phyloP scores from a whole-genome alignment of 139 green algal genomes.

The Haematococcus sp. region DNA sequence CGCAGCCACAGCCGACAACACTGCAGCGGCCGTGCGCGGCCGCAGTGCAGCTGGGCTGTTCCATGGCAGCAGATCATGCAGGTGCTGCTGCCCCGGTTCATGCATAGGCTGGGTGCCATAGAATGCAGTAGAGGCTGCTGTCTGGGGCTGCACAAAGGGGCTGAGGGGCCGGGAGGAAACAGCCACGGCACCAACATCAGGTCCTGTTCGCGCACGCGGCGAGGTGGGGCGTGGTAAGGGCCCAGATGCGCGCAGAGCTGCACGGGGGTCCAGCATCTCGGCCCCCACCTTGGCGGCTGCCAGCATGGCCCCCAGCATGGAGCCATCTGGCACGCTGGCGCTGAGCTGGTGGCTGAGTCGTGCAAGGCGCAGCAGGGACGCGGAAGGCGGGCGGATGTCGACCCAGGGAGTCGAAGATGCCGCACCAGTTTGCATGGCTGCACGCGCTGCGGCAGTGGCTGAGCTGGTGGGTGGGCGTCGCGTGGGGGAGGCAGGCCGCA shows the following conservation, averaged over 20 bases:
- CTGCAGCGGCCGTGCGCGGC: no score
- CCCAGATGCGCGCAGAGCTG: not conserved
- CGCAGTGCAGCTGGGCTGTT: no score
- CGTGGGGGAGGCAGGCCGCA: no score
- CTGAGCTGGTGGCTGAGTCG: not conserved
- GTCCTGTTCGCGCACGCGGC: not conserved
- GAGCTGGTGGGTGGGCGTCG: not conserved
- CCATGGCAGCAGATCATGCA: no score
- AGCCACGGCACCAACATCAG: not conserved
- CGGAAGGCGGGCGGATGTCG: not conserved
- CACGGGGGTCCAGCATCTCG: not conserved
- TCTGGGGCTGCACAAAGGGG: no score
- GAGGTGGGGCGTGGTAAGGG: not conserved
- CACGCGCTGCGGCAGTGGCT: not conserved
- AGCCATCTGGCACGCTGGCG: constrained; percentile 1
- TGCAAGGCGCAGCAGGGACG: not conserved
- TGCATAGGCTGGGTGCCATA: no score
- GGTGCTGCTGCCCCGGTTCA: no score
- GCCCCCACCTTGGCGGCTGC: not conserved
- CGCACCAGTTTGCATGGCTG: no score
- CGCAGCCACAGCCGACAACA: no score
- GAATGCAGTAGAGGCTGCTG: no score
- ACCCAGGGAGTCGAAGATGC: no score
- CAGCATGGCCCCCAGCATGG: not conserved
- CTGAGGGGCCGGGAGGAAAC: no score